Evolutionary conservation across 169 alveolate species (phyloP).

Genomic region (Pseudocohnilembus persalinus): DNA sequence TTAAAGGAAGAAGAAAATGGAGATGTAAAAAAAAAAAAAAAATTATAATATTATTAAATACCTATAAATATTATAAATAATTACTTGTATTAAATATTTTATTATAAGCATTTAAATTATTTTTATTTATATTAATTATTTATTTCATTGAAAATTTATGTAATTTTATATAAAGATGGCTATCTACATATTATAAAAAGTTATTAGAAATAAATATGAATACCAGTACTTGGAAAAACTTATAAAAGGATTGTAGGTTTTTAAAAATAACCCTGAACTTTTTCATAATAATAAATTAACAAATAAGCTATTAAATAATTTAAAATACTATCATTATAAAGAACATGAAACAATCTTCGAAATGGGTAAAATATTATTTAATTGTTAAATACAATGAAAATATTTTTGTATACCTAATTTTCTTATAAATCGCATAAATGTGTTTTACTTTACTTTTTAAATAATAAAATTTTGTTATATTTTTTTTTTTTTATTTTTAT

Average conservation of each 20-base stretch:
- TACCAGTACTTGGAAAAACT: background rate
- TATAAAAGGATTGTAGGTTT: background rate
- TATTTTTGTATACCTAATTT: background rate
- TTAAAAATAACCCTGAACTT: background rate
- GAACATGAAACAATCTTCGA: background rate
- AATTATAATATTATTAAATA: too few relatives aligned
- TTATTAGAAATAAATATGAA: background rate
- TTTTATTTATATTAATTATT: too few relatives aligned
- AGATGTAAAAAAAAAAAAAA: background rate
- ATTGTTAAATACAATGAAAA: too few relatives aligned
- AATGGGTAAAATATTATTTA: background rate
- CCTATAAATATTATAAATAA: too few relatives aligned
- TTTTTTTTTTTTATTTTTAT: too few relatives aligned
- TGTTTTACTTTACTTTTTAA: too few relatives aligned
- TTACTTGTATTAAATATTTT: background rate
- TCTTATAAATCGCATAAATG: too few relatives aligned
- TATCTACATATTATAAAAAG: background rate
- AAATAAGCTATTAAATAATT: too few relatives aligned
- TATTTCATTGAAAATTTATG: too few relatives aligned
- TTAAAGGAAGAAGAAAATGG: background rate
- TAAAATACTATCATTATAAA: background rate
- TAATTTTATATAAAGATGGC: too few relatives aligned
- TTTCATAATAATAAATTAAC: background rate
- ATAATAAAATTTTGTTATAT: too few relatives aligned
- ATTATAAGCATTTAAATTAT: too few relatives aligned